These are phyloP conservation scores for Pseudocercospora vitis DNA, from an alignment of 2,329 filamentous ascomycete genomes.

Conservation along the genomic window DNA sequence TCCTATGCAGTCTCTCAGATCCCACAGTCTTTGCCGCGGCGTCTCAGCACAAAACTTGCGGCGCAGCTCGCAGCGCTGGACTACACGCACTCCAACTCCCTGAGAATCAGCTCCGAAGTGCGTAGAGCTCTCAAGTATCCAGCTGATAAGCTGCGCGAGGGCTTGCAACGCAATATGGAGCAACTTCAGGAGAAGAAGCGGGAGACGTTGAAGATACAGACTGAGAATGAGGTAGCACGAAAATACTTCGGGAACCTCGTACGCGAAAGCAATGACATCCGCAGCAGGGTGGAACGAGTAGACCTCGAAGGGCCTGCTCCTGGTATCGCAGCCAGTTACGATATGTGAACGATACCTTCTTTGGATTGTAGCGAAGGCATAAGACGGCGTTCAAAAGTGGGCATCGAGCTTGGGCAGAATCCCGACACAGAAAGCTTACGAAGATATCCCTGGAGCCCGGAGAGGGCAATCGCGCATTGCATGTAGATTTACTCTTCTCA, in stretches of 20 bases:
- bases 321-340: conserved; percentile 42
- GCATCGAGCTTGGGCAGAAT: not conserved
- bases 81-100: conserved; percentile 86
- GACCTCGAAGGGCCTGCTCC: conserved; percentile 55
- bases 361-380: conserved; percentile 7
- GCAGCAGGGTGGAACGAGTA: conserved; percentile 51
- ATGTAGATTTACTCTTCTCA: conserved; percentile 9
- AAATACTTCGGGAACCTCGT: conserved; percentile 91
- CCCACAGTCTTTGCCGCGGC: conserved; percentile 81
- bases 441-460: not conserved
- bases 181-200: conserved; percentile 75
- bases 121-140: conserved; percentile 86
- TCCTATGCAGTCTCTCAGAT: conserved; percentile 85
- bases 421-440: not conserved
- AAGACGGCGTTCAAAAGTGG: conserved; percentile 11
- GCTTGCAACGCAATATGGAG: conserved; percentile 81
- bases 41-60: conserved; percentile 81
- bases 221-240: conserved; percentile 79
- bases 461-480: not conserved
- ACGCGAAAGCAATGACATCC: conserved; percentile 56
- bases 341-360: conserved; percentile 23
- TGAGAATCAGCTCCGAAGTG: conserved; percentile 79
- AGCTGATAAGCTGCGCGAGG: conserved; percentile 79
- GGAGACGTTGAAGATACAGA: conserved; percentile 76
- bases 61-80: conserved; percentile 77